Evolutionary conservation across 2,329 filamentous ascomycete species (phyloP).

Genomic region (Colletotrichum viniferum): DNA sequence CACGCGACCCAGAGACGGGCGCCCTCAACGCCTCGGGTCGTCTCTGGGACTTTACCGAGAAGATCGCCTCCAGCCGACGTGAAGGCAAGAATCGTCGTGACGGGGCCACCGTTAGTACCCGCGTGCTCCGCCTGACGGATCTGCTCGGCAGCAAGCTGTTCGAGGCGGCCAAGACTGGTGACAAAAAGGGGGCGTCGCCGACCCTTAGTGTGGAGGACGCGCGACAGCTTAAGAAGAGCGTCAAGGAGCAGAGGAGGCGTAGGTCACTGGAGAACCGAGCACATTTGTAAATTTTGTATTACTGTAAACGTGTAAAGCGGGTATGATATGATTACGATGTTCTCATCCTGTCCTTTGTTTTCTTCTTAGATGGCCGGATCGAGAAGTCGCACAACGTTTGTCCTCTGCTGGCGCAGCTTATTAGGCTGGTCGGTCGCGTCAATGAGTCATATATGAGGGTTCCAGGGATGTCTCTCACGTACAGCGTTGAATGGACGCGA

Average conservation of each 20-base stretch:
- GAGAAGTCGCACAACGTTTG: neutral
- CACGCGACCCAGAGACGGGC: conserved; percentile 65
- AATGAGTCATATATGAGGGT: neutral
- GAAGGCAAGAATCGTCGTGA: conserved; percentile 98
- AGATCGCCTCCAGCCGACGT: conserved; percentile 79
- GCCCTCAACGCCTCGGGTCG: conserved; percentile 72
- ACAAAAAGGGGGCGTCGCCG: conserved; percentile 43
- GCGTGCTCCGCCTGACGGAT: conserved; percentile 81
- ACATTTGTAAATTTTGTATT: conserved; percentile 43
- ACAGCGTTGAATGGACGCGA: neutral
- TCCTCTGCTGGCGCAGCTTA: neutral
- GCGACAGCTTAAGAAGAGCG: conserved; percentile 43
- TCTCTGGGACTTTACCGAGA: conserved; percentile 91
- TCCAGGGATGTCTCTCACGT: neutral
- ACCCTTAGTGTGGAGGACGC: conserved; percentile 56
- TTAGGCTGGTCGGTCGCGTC: neutral
- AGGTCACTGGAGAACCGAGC: conserved; percentile 56
- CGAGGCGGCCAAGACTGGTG: conserved; percentile 52
- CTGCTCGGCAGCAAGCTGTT: conserved; percentile 74
- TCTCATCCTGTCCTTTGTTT: neutral
- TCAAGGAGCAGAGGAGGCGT: conserved; percentile 52
- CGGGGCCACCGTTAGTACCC: conserved; percentile 82
- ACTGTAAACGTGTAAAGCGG: conserved; percentile 15
- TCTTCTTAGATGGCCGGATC: neutral
- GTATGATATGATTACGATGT: conserved; percentile 12